phyloP scores from a whole-genome alignment of 2,329 filamentous ascomycete genomes.

The Botryotinia globosa region DNA sequence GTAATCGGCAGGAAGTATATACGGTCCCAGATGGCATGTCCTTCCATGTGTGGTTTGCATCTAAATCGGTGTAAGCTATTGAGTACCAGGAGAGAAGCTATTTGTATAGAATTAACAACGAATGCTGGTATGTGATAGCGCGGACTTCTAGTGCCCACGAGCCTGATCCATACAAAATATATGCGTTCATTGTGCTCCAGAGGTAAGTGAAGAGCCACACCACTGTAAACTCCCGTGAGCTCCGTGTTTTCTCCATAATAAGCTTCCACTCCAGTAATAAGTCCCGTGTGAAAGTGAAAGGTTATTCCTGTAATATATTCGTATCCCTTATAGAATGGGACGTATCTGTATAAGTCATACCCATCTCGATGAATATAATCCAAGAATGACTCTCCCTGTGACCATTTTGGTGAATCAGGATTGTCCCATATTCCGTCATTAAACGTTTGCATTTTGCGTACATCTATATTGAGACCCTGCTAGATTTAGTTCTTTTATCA shows the following conservation, averaged over 20 bases:
- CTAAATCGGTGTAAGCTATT: neutral
- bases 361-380: neutral
- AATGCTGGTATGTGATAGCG: neutral
- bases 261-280: neutral
- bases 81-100: neutral
- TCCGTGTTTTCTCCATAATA: neutral
- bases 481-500: neutral
- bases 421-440: neutral
- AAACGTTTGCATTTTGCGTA: neutral
- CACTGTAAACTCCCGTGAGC: neutral
- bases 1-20: neutral
- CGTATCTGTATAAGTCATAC: neutral
- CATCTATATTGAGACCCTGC: neutral
- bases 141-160: neutral
- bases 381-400: neutral
- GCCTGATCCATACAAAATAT: neutral
- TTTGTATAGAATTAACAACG: neutral
- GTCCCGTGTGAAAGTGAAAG: neutral
- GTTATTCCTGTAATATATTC: neutral
- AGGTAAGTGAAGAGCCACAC: neutral
- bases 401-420: neutral
- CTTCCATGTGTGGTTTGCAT: neutral
- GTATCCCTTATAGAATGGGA: neutral
- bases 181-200: neutral
- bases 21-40: neutral